A percentile compares a stretch with the other conserved stretches of the same genome.
Conservation (phyloP, 164 flowering plant species). For the Vitis rotundifolia region DNA sequence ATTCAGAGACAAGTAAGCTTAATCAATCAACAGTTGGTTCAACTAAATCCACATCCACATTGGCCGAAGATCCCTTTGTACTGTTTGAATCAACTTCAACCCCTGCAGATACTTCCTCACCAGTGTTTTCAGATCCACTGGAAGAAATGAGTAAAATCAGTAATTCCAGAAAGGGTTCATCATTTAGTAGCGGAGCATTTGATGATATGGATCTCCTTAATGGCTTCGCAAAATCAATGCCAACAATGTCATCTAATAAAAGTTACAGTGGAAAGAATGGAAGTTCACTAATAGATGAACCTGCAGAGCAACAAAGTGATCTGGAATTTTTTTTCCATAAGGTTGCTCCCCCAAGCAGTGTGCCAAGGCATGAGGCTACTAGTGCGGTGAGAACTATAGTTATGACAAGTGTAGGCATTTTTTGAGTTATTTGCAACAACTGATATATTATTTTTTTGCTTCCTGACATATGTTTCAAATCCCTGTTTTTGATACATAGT, state of each 20-base stretch:
- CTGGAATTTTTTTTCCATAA: conserved; percentile 30
- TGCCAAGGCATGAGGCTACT: conserved; percentile 30
- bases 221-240: conserved; percentile 36
- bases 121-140: conserved; percentile 25
- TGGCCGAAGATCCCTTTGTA: conserved; percentile 43
- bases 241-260: not conserved
- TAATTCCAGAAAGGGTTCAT: conserved; percentile 37
- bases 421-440: not conserved
- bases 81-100: conserved; percentile 36
- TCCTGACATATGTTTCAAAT: conserved; percentile 20
- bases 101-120: conserved; percentile 21
- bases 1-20: conserved; percentile 9
- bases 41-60: conserved; percentile 17
- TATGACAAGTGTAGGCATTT: not conserved
- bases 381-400: conserved; percentile 22
- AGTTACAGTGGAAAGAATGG: not conserved
- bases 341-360: conserved; percentile 32
- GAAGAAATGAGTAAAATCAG: conserved; percentile 36
- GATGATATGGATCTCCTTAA: conserved; percentile 56
- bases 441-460: no score
- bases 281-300: conserved; percentile 10
- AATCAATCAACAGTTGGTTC: conserved; percentile 13
- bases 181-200: conserved; percentile 39
- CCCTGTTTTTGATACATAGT: conserved; percentile 25
- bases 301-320: conserved; percentile 22